Conservation (phyloP, 306 rosid genomes). For the Corylus avellana region DNA sequence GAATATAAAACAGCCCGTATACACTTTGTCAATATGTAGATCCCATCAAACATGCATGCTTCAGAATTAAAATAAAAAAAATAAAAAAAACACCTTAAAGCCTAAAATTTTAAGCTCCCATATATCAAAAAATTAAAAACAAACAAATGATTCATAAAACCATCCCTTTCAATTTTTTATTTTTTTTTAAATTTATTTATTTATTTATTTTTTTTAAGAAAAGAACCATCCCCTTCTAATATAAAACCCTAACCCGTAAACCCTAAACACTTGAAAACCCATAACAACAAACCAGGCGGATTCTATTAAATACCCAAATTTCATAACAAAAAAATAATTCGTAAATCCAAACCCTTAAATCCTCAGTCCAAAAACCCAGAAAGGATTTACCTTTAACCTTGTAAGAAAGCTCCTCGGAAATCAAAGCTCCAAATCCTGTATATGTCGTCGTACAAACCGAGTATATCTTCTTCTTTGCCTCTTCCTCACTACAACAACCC, state of each 20-base stretch:
- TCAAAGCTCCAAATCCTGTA: constrained; percentile 86
- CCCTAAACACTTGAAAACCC: background rate
- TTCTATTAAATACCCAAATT: constrained; percentile 4
- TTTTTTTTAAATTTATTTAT: too few relatives aligned
- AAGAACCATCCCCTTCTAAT: too few relatives aligned
- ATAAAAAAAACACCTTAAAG: background rate
- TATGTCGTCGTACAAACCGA: constrained; percentile 71
- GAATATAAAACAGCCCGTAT: background rate
- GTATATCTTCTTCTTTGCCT: constrained; percentile 89
- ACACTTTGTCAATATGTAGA: background rate
- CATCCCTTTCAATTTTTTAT: background rate
- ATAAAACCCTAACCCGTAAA: background rate
- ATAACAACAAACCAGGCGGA: background rate
- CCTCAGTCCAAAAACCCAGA: constrained; percentile 4
- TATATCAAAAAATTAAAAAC: background rate
- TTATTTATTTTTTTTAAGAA: too few relatives aligned
- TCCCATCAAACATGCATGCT: constrained; percentile 17
- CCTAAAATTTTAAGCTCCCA: background rate
- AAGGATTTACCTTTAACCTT: constrained; percentile 66
- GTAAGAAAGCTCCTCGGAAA: constrained; percentile 82
- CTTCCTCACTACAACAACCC: constrained; percentile 64
- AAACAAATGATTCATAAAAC: background rate
- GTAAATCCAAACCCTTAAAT: constrained; percentile 14
- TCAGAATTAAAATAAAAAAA: background rate
- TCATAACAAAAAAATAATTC: background rate